Percentiles rank a stretch among this genome's conserved stretches.
phyloP scores from a whole-genome alignment of 2,329 filamentous ascomycete genomes.

The Aspergillus brunneoviolaceus region DNA sequence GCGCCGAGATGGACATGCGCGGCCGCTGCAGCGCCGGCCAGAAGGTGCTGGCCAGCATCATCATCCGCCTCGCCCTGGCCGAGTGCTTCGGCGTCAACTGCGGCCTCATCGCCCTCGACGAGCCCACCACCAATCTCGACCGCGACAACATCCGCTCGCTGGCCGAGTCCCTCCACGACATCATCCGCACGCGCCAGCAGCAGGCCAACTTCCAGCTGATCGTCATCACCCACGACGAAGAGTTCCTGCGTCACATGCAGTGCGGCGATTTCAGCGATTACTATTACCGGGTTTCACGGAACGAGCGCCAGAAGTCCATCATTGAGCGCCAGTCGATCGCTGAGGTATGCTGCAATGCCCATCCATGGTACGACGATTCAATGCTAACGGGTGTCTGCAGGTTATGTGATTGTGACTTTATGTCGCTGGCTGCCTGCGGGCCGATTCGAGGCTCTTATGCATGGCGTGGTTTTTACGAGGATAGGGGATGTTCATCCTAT shows the following conservation, averaged over 20 bases:
- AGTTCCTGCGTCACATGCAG: constrained; percentile 90
- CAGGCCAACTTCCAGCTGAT: constrained; percentile 98
- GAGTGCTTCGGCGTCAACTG: constrained; percentile 97
- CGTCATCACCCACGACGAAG: constrained; percentile 98
- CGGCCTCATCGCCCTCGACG: constrained; percentile 92
- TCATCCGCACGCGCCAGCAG: constrained; percentile 77
- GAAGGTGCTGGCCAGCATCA: constrained; percentile 94
- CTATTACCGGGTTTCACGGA: constrained; percentile 83
- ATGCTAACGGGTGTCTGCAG: not conserved
- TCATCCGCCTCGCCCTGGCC: constrained; percentile 91
- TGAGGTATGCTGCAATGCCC: constrained; percentile 38
- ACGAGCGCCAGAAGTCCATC: constrained; percentile 80
- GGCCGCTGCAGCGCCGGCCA: constrained; percentile 95
- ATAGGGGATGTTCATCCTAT: not conserved
- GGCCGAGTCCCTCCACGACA: constrained; percentile 78
- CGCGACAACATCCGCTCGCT: constrained; percentile 90
- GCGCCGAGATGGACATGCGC: constrained; percentile 99
- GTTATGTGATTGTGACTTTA: not conserved
- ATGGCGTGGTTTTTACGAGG: not conserved
- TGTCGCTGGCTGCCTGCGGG: too few relatives aligned
- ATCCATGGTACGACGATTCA: constrained; percentile 1
- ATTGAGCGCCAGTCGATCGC: constrained; percentile 67
- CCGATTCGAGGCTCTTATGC: too few relatives aligned
- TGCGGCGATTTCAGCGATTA: constrained; percentile 90
- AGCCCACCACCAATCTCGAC: constrained; percentile 96